Evolutionary conservation across 164 flowering plant genomes (phyloP).

Genomic region (Brasenia schreberi): DNA sequence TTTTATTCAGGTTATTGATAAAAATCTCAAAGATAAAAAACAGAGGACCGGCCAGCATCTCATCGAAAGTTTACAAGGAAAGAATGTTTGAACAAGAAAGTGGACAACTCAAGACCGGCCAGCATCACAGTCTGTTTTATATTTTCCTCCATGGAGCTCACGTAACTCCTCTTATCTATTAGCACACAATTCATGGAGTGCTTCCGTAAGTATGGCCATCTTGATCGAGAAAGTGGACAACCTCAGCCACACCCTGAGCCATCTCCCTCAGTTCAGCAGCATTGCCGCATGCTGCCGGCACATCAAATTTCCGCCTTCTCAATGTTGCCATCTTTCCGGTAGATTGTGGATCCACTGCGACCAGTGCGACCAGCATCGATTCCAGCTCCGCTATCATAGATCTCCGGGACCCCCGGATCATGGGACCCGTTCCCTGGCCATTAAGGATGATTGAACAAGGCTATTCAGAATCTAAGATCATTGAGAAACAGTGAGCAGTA

Average conservation of each 20-base stretch:
- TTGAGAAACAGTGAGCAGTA: not conserved
- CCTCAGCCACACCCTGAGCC: slow-evolving; percentile 78
- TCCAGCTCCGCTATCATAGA: slow-evolving; percentile 89
- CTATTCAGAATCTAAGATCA: not conserved
- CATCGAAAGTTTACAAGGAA: too few species aligned
- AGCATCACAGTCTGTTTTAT: too few species aligned
- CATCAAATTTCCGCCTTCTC: slow-evolving; percentile 72
- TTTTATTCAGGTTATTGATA: too few species aligned
- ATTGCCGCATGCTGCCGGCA: slow-evolving; percentile 41
- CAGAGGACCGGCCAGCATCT: too few species aligned
- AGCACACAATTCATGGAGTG: not conserved
- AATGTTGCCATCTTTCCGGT: slow-evolving; percentile 36
- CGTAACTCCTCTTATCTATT: not conserved
- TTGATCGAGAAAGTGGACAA: slow-evolving; percentile 59
- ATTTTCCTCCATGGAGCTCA: not conserved
- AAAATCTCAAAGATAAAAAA: too few species aligned
- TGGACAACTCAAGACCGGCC: too few species aligned
- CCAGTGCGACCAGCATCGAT: slow-evolving; percentile 78
- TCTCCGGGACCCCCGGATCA: slow-evolving; percentile 70
- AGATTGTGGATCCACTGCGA: slow-evolving; percentile 89
- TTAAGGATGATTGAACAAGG: not conserved
- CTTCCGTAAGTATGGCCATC: slow-evolving; percentile 8
- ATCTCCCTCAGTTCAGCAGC: slow-evolving; percentile 50
- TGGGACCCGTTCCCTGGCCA: slow-evolving; percentile 65
- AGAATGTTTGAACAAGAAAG: too few species aligned